Base-by-base conservation (phyloP, 768 basidiomycete species). In the Hebeloma cylindrosporum region DNA sequence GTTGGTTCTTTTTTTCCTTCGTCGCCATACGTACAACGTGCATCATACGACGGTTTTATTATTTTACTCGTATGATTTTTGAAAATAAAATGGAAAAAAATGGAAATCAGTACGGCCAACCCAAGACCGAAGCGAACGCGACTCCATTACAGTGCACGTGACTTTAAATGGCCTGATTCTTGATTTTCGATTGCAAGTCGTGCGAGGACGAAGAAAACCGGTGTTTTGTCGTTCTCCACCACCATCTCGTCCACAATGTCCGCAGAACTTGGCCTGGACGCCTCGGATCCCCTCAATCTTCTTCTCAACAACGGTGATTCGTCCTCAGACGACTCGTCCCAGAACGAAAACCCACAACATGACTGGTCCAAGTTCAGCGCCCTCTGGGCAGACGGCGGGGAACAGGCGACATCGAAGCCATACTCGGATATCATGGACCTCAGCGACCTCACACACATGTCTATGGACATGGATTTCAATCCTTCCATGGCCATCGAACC, bases 401-500 rank as follows among this genome's bases (percentile, higher is more conserved):
- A 60, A 39, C 54, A 2, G 50, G 47, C 39, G 21, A 18, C 47
- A 14, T 44, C 53, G 30, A 74, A 74, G 37, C 48, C 59, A 3
- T 69, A 66, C 52, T 42, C 57, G 46, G 77, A 75, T 31, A 60
- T 68, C 47, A 72, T 73, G 63, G 69, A 72, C 38, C 79, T 67
- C 52, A 54, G 53, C 18, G 51, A 74, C 59, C 49, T 77, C 59
- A 51, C 54, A 46, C 72, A 60, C 48, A 61, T 60, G 18, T 53
- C 63, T 5, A 77, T 83, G 74, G 79, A 82, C 62, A 71, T 85
- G 62, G 82, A 85, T 56, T 79, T 83, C 43, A 68, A 72, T 59
- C 74, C 78, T 3, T 64, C 75, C 14, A 73, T 81, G 53, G 74
- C 77, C 1, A 73, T 88, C 42, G 82, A 88, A 47, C 85, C 87